phyloP scores from a whole-genome alignment of 306 rosid species.

The Trifolium dubium region DNA sequence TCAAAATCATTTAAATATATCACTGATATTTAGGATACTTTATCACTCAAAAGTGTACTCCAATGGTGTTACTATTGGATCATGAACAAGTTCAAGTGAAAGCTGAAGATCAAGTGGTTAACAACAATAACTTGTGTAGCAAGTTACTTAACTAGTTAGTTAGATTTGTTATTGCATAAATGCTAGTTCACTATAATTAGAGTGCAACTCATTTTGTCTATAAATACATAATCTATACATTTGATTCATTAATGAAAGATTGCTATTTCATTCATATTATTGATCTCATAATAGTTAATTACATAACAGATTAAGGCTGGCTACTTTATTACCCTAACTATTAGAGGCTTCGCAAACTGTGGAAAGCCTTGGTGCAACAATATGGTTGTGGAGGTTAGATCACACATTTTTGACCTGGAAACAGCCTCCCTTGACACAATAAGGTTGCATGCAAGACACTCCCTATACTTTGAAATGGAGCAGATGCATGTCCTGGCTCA shows the following conservation, averaged over 20 bases:
- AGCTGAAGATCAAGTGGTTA: too few species aligned
- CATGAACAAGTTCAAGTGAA: too few species aligned
- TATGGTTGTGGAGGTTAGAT: constrained; percentile 24
- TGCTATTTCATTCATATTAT: too few species aligned
- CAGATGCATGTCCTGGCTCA: constrained; percentile 21
- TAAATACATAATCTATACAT: too few species aligned
- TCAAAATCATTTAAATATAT: constrained; percentile 37
- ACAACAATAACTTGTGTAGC: too few species aligned
- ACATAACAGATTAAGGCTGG: constrained; percentile 26
- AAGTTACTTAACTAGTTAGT: too few species aligned
- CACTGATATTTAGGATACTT: constrained; percentile 20
- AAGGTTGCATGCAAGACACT: constrained; percentile 15
- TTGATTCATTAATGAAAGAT: too few species aligned
- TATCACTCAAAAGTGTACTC: constrained; percentile 25
- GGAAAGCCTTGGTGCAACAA: constrained; percentile 23
- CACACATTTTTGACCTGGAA: constrained; percentile 21
- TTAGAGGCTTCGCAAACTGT: constrained; percentile 31
- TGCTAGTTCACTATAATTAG: too few species aligned
- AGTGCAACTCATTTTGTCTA: too few species aligned
- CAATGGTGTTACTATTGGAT: not conserved
- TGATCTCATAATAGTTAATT: not conserved
- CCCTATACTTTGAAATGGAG: constrained; percentile 1
- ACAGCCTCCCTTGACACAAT: not conserved
- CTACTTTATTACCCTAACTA: constrained; percentile 6
- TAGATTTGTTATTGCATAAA: too few species aligned